Evolutionary conservation across 495 filamentous ascomycete genomes (phyloP).

Genomic region (Parachaetomium inaequale): DNA sequence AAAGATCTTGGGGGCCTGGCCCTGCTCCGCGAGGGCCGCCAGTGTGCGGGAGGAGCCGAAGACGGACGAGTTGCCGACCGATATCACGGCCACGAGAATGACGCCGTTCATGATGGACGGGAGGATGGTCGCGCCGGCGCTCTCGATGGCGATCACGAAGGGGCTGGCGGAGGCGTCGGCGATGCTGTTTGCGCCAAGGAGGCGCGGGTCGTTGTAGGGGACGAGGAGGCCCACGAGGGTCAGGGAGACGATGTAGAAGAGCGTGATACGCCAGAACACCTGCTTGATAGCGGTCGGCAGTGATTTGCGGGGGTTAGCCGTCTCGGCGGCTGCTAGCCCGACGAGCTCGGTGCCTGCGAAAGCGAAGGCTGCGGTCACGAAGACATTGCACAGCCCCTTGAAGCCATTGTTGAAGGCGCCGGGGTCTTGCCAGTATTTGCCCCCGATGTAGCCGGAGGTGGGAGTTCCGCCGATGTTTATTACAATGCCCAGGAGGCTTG

Average conservation of each 20-base stretch:
- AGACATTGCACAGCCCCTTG: conserved; percentile 89
- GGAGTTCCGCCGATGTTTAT: conserved; percentile 78
- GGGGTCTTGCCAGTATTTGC: conserved; percentile 71
- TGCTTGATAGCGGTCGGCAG: conserved; percentile 87
- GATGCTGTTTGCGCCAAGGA: conserved; percentile 51
- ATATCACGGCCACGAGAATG: conserved; percentile 84
- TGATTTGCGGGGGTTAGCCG: conserved; percentile 79
- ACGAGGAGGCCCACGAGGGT: conserved; percentile 73
- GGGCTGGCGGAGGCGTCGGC: conserved; percentile 74
- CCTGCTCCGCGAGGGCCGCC: conserved; percentile 79
- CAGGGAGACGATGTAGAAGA: conserved; percentile 81
- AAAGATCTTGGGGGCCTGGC: conserved; percentile 70
- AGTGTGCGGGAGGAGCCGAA: conserved; percentile 87
- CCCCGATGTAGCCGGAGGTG: conserved; percentile 75
- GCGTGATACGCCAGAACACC: conserved; percentile 90
- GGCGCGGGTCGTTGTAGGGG: conserved; percentile 59
- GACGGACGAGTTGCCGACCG: conserved; percentile 82
- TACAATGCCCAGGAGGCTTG: conserved; percentile 72
- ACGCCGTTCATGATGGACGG: conserved; percentile 87
- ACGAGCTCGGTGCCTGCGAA: conserved; percentile 92
- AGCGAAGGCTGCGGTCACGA: conserved; percentile 89
- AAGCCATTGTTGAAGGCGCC: conserved; percentile 91
- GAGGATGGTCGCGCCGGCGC: conserved; percentile 70
- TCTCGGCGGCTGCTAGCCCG: conserved; percentile 85
- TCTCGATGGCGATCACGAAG: conserved; percentile 82